Evolutionary conservation across 768 basidiomycete species (phyloP).

Genomic region (Pulveroboletus frians): DNA sequence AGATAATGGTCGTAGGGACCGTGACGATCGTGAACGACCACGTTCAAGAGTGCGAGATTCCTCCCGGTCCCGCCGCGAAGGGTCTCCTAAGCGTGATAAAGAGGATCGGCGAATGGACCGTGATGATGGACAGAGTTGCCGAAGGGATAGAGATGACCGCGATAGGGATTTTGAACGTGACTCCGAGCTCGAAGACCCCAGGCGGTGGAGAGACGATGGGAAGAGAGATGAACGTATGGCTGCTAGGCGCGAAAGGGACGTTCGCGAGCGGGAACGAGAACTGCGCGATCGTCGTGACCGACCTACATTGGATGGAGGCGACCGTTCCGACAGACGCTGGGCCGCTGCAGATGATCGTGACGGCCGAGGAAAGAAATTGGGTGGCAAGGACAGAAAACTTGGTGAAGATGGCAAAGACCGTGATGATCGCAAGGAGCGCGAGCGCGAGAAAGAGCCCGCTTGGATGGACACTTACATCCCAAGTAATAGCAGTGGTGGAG

Average conservation of each 20-base stretch:
- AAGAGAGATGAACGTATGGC: slow-evolving; percentile 72
- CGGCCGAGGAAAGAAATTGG: slow-evolving; percentile 50
- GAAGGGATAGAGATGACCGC: slow-evolving; percentile 35
- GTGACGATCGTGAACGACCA: slow-evolving; percentile 58
- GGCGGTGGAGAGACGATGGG: slow-evolving; percentile 80
- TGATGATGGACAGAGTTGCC: slow-evolving; percentile 23
- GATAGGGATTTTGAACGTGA: slow-evolving; percentile 44
- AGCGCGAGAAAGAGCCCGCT: slow-evolving; percentile 80
- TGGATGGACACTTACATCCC: slow-evolving; percentile 92
- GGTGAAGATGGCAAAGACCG: slow-evolving; percentile 46
- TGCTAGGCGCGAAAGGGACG: slow-evolving; percentile 52
- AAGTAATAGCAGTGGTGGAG: slow-evolving; percentile 47
- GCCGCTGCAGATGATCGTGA: slow-evolving; percentile 64
- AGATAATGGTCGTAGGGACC: slow-evolving; percentile 52
- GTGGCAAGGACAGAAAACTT: slow-evolving; percentile 54
- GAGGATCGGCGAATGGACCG: slow-evolving; percentile 35
- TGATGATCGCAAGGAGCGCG: slow-evolving; percentile 46
- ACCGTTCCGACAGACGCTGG: slow-evolving; percentile 51
- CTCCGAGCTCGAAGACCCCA: slow-evolving; percentile 56
- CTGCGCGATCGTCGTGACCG: slow-evolving; percentile 43
- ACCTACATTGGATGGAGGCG: slow-evolving; percentile 45
- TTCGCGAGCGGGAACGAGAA: slow-evolving; percentile 22
- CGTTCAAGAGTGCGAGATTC: slow-evolving; percentile 62
- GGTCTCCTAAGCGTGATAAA: slow-evolving; percentile 49
- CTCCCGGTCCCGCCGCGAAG: slow-evolving; percentile 55